Percentiles rank a stretch among this genome's conserved stretches.
Conservation (phyloP, 768 basidiomycete species). For the Pulveroboletus sp. region DNA sequence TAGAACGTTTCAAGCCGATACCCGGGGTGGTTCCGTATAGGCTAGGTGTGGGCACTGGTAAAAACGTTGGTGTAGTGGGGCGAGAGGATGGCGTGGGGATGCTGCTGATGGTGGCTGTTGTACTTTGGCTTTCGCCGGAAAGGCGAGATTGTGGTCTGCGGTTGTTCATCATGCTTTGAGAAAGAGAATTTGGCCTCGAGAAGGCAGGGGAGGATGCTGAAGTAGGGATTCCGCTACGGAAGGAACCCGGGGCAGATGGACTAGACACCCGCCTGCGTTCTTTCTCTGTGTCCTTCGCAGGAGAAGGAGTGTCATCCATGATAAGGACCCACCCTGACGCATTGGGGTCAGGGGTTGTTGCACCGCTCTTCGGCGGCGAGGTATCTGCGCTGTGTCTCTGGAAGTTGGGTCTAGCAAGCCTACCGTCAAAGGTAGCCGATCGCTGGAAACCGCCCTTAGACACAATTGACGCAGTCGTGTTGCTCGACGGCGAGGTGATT, state of each 20-base stretch:
- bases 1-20: conserved; percentile 58
- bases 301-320: conserved; percentile 83
- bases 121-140: conserved; percentile 58
- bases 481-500: conserved; percentile 35
- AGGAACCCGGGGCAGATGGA: conserved; percentile 54
- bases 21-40: conserved; percentile 39
- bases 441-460: conserved; percentile 18
- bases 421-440: conserved; percentile 16
- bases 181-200: conserved; percentile 38
- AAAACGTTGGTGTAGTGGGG: conserved; percentile 72
- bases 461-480: conserved; percentile 34
- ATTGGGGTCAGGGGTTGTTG: conserved; percentile 49
- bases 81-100: conserved; percentile 68
- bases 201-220: conserved; percentile 47
- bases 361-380: conserved; percentile 38
- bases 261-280: conserved; percentile 62
- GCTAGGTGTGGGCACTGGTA: conserved; percentile 63
- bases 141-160: conserved; percentile 73
- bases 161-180: conserved; percentile 45
- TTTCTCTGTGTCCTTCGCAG: conserved; percentile 53
- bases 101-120: conserved; percentile 55
- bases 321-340: conserved; percentile 85
- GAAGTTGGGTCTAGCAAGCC: conserved; percentile 21
- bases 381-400: conserved; percentile 47
- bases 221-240: conserved; percentile 46